A percentile compares a stretch with the other conserved stretches of the same genome.
These are phyloP conservation scores for Asclepias syriaca DNA, from an alignment of 257 asterid species.

Conservation along the genomic window DNA sequence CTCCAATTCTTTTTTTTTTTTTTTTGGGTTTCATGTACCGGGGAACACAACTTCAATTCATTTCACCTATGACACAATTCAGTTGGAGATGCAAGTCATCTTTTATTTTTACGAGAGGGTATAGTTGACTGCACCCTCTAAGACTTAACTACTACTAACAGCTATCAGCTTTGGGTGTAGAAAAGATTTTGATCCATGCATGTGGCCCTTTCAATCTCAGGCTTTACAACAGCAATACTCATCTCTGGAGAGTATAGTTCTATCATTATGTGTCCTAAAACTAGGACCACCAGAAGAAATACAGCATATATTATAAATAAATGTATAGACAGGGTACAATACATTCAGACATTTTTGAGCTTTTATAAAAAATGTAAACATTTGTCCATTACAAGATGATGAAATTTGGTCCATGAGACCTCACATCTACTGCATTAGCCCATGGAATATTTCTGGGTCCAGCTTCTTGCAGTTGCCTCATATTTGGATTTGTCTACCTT, in stretches of 20 bases:
- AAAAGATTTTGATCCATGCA: not conserved
- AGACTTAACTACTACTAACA: not conserved
- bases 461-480: conserved; percentile 81
- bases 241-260: not conserved
- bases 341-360: not conserved
- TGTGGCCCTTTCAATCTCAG: not conserved
- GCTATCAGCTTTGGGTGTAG: not conserved
- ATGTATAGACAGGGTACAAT: not conserved
- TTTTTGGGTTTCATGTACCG: not conserved
- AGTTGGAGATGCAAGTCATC: not conserved
- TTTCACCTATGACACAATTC: too few species aligned
- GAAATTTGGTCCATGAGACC: conserved; percentile 6
- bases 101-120: too few species aligned
- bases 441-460: conserved; percentile 91
- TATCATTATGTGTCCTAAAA: not conserved
- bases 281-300: too few species aligned
- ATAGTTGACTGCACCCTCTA: not conserved
- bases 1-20: not conserved
- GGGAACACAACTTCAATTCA: not conserved
- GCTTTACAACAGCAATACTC: not conserved
- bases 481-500: conserved; percentile 72
- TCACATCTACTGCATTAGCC: conserved; percentile 29
- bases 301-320: not conserved
- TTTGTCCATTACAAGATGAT: conserved; percentile 25
- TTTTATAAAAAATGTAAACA: conserved; percentile 27